Base-by-base conservation (phyloP, 768 basidiomycete genomes). In the Hysterangium stoloniferum region DNA sequence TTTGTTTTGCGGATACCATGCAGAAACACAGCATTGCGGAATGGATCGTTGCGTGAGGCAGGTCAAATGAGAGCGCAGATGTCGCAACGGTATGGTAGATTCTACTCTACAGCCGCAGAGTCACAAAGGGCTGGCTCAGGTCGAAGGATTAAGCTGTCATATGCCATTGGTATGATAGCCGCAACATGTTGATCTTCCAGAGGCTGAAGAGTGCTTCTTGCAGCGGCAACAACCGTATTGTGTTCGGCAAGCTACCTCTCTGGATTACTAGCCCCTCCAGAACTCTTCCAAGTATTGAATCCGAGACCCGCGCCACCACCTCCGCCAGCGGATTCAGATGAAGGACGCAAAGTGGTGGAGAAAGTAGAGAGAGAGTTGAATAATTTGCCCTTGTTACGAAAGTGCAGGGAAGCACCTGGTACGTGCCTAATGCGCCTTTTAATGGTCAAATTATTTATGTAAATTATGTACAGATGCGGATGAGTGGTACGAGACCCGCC, bases 271-370 rank as follows among this genome's bases (percentile, higher is more conserved):
- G 89, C 81, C 59, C 88, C 86, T 5, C 88, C 83, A 5, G 65
- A 74, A 0, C 62, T 84, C 24, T 60, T 84, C 32, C 72, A 80
- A 17, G 73, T 89, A 45, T 67, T 95, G 22, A 85, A 83, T 41
- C 92, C 93, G 2, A 75, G 85, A 8, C 70, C 77, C 0, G 86
- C 90, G 0, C 86, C 91, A 0, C 77, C 84, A 0, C 86, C 90
- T 0, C 77, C 75, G 17, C 15, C 72, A 76, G 54, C 72, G 70
- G 11, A 72, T 52, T 79, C 81, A 3, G 72, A 70, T 1, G 78
- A 80, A 54, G 80, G 84, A 0, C 63, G 75, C 32, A 74, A 73
- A 2, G 76, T 84, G 58, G 75, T 75, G 4, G 71, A 70, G 15
- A 63, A 67, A 5, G 70, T 96, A 45, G 95, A 98, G 62, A 61